Evolutionary conservation across 2,329 filamentous ascomycete species (phyloP), one percentile per base, ranked within the genome.

Genomic region (Fusarium multiceps): DNA sequence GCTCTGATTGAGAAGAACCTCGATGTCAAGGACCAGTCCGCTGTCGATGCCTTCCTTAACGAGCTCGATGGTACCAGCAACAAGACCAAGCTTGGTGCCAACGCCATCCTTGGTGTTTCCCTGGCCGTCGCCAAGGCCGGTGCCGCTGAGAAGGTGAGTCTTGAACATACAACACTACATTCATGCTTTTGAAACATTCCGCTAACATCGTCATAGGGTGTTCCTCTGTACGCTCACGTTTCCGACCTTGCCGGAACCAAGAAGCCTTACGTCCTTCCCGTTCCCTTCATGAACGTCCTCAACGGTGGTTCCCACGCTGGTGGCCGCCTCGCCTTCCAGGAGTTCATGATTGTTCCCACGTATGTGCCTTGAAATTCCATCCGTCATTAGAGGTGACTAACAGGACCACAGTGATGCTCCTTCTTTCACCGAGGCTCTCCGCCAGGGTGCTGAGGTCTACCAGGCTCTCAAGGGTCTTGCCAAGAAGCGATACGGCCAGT

Each of bases 401-500:
- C 28, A 6, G 14, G 34, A 7, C 18, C 43, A 45, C 66, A 93
- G 91, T 75, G 87, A 90, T 70, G 96, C 96, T 74, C 91, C 94
- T 67, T 91, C 92, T 70, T 99, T 99, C 90, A 90, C 91, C 76
- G 96, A 99, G 88, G 96, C 92, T 80, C 91, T 99, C 86, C 94
- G 95, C 82, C 93, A 97, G 85, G 96, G 96, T 83, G 85, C 95
- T 77, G 96, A 99, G 86, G 94, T 98, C 78, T 99, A 99, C 91
- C 95, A 98, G 85, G 92, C 93, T 85, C 92, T 99, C 78, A 99
- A 99, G 92, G 79, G 88, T 78, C 90, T 98, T 69, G 94, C 96
- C 82, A 98, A 98, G 93, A 96, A 98, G 93, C 96, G 93, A 89
- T 99, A 99, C 83, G 96, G 96, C 81, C 95, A 97, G 85, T 98